Evolutionary conservation across 768 basidiomycete genomes (phyloP).

Genomic region (Russula ochroleuca): DNA sequence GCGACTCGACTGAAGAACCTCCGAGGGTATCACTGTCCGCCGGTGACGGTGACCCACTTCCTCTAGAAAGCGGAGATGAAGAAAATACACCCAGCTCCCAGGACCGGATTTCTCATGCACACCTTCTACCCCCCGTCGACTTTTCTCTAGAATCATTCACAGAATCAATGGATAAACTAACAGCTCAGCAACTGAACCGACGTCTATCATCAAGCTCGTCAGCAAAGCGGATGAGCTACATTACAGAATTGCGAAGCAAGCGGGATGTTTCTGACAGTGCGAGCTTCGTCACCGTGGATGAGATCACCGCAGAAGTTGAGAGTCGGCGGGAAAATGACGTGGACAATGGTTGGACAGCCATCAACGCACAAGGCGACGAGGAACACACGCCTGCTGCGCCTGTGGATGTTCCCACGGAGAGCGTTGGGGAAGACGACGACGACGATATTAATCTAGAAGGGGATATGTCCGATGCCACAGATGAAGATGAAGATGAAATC

Average conservation of each 20-base stretch:
- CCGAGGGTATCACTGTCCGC: constrained; percentile 74
- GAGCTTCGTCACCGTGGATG: constrained; percentile 91
- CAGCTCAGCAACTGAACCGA: constrained; percentile 33
- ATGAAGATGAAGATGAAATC: constrained; percentile 45
- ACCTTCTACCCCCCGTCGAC: constrained; percentile 71
- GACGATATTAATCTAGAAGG: constrained; percentile 42
- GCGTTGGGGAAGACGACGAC: constrained; percentile 45
- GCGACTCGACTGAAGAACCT: constrained; percentile 43
- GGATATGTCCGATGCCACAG: constrained; percentile 42
- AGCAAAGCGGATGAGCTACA: constrained; percentile 69
- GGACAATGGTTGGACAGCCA: constrained; percentile 69
- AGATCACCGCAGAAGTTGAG: constrained; percentile 95
- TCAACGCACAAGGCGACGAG: constrained; percentile 50
- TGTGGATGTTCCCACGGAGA: constrained; percentile 37
- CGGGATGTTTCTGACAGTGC: constrained; percentile 86
- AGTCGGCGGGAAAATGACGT: constrained; percentile 53
- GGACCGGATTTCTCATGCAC: constrained; percentile 40
- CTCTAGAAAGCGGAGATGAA: constrained; percentile 51
- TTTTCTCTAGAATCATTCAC: constrained; percentile 76
- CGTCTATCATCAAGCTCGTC: constrained; percentile 44
- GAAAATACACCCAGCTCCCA: constrained; percentile 32
- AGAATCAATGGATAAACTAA: constrained; percentile 64
- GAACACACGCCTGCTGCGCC: constrained; percentile 33
- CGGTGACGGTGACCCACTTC: constrained; percentile 62
- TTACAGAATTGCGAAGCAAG: constrained; percentile 76